Conservation (phyloP, 768 basidiomycete genomes). For the Tricholoma bakamatsutake region DNA sequence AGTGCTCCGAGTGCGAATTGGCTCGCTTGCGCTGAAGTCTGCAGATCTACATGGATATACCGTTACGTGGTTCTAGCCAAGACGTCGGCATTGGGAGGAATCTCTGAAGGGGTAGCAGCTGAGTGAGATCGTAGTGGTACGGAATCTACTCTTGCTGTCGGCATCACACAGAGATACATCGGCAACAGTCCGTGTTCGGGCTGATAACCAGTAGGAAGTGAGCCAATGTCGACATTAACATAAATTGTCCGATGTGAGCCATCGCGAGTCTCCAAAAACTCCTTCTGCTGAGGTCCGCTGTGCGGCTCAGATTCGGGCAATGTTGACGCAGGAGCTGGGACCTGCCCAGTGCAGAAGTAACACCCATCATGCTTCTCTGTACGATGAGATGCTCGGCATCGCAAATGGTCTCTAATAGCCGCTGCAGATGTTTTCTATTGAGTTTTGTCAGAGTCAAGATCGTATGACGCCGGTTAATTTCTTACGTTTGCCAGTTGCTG, state of each 20-base stretch:
- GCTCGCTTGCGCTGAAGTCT: too few relatives aligned
- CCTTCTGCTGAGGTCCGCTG: background rate
- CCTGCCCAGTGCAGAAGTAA: background rate
- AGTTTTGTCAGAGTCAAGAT: background rate
- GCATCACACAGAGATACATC: background rate
- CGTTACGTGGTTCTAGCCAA: background rate
- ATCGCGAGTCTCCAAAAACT: background rate
- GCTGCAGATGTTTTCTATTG: background rate
- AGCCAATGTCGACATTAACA: background rate
- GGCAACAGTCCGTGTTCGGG: background rate
- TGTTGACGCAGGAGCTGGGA: too few relatives aligned
- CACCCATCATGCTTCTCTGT: background rate
- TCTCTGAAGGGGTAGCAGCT: background rate
- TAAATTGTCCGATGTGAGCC: background rate
- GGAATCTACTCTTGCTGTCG: background rate
- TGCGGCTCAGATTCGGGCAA: background rate
- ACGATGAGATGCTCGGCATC: background rate
- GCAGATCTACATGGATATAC: too few relatives aligned
- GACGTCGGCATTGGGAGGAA: background rate
- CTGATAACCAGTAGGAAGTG: background rate
- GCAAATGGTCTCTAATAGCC: background rate
- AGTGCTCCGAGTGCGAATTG: too few relatives aligned
- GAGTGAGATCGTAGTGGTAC: background rate
- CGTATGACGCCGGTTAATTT: background rate
- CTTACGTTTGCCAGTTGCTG: background rate